Evolutionary conservation across 2,329 filamentous ascomycete genomes (phyloP).

Genomic region (Cercospora citrullina): DNA sequence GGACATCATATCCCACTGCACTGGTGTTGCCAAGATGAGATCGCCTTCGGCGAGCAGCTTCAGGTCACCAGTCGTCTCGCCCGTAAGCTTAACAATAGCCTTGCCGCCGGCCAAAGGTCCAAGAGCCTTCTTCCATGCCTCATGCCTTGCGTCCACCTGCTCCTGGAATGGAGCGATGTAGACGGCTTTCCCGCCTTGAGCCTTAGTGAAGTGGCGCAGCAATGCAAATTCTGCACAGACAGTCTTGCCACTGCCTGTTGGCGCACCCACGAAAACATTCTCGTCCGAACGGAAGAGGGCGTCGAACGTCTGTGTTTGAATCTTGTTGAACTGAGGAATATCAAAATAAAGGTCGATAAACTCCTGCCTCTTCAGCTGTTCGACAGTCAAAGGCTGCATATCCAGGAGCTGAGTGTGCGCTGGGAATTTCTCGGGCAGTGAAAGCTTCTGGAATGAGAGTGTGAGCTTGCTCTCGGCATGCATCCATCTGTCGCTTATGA

Average conservation of each 20-base stretch:
- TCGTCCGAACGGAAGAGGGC: constrained; percentile 87
- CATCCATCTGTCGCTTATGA: constrained; percentile 97
- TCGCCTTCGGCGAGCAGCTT: constrained; percentile 85
- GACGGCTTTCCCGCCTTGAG: constrained; percentile 73
- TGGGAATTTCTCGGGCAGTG: constrained; percentile 92
- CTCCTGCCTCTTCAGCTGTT: constrained; percentile 82
- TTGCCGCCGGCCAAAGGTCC: constrained; percentile 75
- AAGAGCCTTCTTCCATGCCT: constrained; percentile 83
- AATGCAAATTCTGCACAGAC: constrained; percentile 94
- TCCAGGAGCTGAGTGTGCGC: constrained; percentile 90
- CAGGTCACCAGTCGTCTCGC: constrained; percentile 86
- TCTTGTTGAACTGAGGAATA: constrained; percentile 91
- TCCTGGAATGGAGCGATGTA: constrained; percentile 96
- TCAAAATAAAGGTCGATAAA: constrained; percentile 78
- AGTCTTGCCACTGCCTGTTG: constrained; percentile 93
- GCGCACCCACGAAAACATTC: constrained; percentile 89
- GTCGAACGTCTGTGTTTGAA: constrained; percentile 97
- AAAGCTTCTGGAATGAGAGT: constrained; percentile 91
- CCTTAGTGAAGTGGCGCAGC: constrained; percentile 79
- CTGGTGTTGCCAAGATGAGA: constrained; percentile 85
- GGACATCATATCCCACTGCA: constrained; percentile 94
- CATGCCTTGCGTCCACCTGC: constrained; percentile 75
- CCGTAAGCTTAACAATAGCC: constrained; percentile 86
- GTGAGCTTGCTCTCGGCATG: constrained; percentile 91
- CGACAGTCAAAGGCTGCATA: constrained; percentile 84